Evolutionary conservation across 192 early-diverging fungal genomes (phyloP).

Genomic region (Coemansia sp.): DNA sequence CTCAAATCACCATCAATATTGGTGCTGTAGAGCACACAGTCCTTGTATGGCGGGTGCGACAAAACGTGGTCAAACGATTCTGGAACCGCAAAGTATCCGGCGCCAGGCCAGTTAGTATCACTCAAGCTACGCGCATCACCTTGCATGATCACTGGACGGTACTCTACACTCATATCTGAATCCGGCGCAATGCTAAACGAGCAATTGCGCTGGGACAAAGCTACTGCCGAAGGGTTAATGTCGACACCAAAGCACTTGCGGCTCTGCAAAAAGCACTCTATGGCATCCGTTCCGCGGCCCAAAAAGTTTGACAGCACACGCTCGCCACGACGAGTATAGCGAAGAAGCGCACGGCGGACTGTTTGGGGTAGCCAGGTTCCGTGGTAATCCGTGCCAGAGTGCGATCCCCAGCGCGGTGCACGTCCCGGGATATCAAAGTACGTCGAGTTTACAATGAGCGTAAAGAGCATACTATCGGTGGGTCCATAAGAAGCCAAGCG

Average conservation of each 20-base stretch:
- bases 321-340: constrained; percentile 73
- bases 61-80: constrained; percentile 84
- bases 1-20: constrained; percentile 84
- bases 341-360: constrained; percentile 70
- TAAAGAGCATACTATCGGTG: constrained; percentile 58
- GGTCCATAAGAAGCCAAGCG: constrained; percentile 42
- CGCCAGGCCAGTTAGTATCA: constrained; percentile 43
- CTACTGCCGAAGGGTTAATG: constrained; percentile 84
- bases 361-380: constrained; percentile 94
- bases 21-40: constrained; percentile 81
- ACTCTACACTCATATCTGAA: constrained; percentile 63
- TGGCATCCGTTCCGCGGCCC: constrained; percentile 92
- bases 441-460: constrained; percentile 70
- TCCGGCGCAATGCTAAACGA: constrained; percentile 71
- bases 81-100: constrained; percentile 59
- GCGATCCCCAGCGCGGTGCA: constrained; percentile 88
- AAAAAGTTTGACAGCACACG: constrained; percentile 86
- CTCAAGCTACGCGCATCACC: constrained; percentile 73
- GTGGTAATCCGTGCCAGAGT: constrained; percentile 90
- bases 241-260: constrained; percentile 80
- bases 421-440: constrained; percentile 91
- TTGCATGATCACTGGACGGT: constrained; percentile 77
- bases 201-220: constrained; percentile 81
- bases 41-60: constrained; percentile 94
- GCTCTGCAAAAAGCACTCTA: constrained; percentile 78